Evolutionary conservation across 768 basidiomycete genomes (phyloP), one percentile per base, ranked within the genome.

Genomic region (Leccinum barrowsii): DNA sequence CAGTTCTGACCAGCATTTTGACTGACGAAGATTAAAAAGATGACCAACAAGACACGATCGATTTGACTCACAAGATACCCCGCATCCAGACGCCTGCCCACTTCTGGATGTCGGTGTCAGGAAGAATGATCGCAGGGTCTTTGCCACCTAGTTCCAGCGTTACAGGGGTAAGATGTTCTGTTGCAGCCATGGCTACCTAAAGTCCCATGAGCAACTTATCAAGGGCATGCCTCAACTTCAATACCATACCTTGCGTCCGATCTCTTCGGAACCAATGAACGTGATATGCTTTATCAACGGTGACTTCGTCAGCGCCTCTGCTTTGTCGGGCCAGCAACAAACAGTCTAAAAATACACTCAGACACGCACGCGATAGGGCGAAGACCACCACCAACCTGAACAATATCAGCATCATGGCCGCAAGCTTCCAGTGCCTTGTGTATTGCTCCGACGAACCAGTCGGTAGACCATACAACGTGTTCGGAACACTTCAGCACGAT

Each of bases 1-100:
- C 96, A 99, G 67, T 98, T 98, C 75, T 98, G 96, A 21, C 95
- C 95, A 52, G 84, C 83, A 59, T 93, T 92, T 78, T 94, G 94
- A 78, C 93, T 94, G 67, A 26, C 22, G 15, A 50, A 17, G 44
- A 37, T 47, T 34, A 55, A 57, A 44, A 57, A n/a, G 49, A 21
- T 5, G 22, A 50, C 48, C 24, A 28, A 55, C 3, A 3, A 13
- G 34, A 8, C n/a, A 52, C 15, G 49, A 55, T 15, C 56, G 47
- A 32, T 15, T n/a, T 3, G 59, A 79, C 91, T 71, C 74, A 96
- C 94, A 91, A 98, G 55, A 92, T 83, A 42, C 92, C 96, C 51
- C 95, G 86, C 85, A 97, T 87, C 84, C 89, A 92, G 10, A 90
- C 73, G 59, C 89, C 87, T 15, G 84, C 77, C 82, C 90, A 95